Percentiles rank a stretch among this genome's conserved stretches.
phyloP scores from a whole-genome alignment of 345 rosid species.

The Acer negundo region DNA sequence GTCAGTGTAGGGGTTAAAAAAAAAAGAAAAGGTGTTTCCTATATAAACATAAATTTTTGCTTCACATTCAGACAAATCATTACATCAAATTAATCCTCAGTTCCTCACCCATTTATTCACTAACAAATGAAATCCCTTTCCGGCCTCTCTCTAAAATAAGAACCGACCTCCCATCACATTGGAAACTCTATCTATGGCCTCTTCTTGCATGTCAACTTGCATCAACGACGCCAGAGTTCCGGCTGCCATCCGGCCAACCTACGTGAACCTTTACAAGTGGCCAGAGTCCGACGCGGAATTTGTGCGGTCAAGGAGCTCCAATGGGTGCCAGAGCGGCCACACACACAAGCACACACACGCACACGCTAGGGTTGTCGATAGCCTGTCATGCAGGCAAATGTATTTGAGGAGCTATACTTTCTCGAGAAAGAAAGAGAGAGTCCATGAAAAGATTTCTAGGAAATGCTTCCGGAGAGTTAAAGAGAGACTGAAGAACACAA shows the following conservation, averaged over 20 bases:
- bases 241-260: conserved; percentile 20
- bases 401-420: conserved; percentile 55
- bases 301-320: conserved; percentile 23
- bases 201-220: conserved; percentile 33
- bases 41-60: no score
- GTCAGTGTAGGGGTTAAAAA: no score
- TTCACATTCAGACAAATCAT: no score
- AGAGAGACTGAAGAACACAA: conserved; percentile 16
- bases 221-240: conserved; percentile 16
- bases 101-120: no score
- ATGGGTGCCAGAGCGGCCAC: neutral
- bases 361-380: conserved; percentile 35
- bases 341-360: neutral
- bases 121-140: no score
- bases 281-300: conserved; percentile 32
- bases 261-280: conserved; percentile 35
- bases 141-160: no score
- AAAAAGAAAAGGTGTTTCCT: no score
- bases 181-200: conserved; percentile 19
- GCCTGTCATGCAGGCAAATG: conserved; percentile 49
- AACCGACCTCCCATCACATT: no score
- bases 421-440: conserved; percentile 33
- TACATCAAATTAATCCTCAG: no score
- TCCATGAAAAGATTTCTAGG: conserved; percentile 30
- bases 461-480: conserved; percentile 33